Base-by-base conservation (phyloP, 441 rosid species). In the Pelargonium cotyledonis region DNA sequence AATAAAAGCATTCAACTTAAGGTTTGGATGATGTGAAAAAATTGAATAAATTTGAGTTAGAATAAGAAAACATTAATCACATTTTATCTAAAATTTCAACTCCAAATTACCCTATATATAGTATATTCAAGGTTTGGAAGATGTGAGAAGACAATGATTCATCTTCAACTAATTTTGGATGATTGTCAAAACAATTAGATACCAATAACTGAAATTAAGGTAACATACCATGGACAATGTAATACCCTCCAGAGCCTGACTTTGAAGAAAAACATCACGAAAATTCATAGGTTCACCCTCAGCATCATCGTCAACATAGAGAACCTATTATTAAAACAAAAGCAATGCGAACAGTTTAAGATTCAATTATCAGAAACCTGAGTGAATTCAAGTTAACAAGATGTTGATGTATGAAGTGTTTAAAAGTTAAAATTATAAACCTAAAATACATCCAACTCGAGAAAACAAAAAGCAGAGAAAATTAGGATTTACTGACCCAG, bases 161-260 rank as follows among this genome's bases (percentile, higher is more conserved):
- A 58, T 68, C 71, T 62, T 67, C 68, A 29, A 65, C 65, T 61
- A 15, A 47, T 60, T 65, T 18, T 4, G 57, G 10, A 26, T 51
- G 69, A 16, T 41, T 26, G 8, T 70, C 65, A 43, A 71, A 26
- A 49, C 29, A 70, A 65, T 38, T 63, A 18, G 8, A 29, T 44
- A 69, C 9, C 75, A 64, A 65, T 49, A 60, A 70, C 55, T 35
- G 51, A 58, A 44, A 47, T 60, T 19, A 76, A 7, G 38, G 76
- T 68, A 77, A 71, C 81, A 29, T 84, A 92, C 99, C 98, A 89
- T 90, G 68, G 98, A 89, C 76, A 91, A 70, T 21, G 83, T 83
- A 69, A 95, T 89, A 76, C 91, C 96, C 81, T 95, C 99, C 81
- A 95, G 78, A 68, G 98, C 99, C 80, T 95, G 99, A 81, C 99